Percentiles rank a stretch among this genome's conserved stretches.
Evolutionary conservation across 2,329 filamentous ascomycete species (phyloP).

Genomic region (Thielaviopsis populi): DNA sequence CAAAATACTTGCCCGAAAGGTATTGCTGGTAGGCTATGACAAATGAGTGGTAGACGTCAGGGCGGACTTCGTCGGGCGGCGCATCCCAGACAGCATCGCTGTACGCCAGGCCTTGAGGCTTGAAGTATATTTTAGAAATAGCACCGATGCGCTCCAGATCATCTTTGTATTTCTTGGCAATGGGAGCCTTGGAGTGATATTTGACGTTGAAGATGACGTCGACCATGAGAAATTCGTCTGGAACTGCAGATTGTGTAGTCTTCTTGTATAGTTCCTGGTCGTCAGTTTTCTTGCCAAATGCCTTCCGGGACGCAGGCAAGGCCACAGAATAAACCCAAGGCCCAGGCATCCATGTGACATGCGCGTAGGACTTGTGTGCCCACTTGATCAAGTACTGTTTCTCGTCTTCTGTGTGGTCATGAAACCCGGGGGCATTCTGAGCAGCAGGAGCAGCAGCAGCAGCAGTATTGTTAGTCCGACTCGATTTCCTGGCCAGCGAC

Average conservation of each 20-base stretch:
- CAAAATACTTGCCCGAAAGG: slow-evolving; percentile 61
- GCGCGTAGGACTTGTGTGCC: slow-evolving; percentile 64
- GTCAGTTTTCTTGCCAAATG: slow-evolving; percentile 59
- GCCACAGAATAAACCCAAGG: slow-evolving; percentile 72
- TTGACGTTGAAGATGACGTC: slow-evolving; percentile 81
- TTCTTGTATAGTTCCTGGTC: slow-evolving; percentile 46
- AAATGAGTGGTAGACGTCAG: slow-evolving; percentile 63
- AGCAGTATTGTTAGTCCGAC: neutral
- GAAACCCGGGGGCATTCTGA: neutral
- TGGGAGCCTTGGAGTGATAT: slow-evolving; percentile 26
- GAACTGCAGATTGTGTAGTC: slow-evolving; percentile 63
- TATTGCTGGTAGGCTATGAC: slow-evolving; percentile 73
- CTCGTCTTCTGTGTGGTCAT: slow-evolving; percentile 44
- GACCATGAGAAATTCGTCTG: slow-evolving; percentile 68
- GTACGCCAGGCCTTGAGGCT: slow-evolving; percentile 84
- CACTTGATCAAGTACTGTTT: slow-evolving; percentile 91
- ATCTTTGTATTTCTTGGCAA: slow-evolving; percentile 36
- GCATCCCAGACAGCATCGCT: slow-evolving; percentile 84
- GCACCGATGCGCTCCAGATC: slow-evolving; percentile 58
- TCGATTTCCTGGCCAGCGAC: slow-evolving; percentile 16
- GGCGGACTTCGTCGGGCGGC: slow-evolving; percentile 51
- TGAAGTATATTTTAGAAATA: slow-evolving; percentile 63
- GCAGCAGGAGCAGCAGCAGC: neutral
- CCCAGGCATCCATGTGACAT: slow-evolving; percentile 75
- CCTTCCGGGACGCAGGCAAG: slow-evolving; percentile 46